Percentiles rank a stretch among this genome's conserved stretches.
Evolutionary conservation across 768 basidiomycete species (phyloP).

Genomic region (Suillus fuscotomentosus): DNA sequence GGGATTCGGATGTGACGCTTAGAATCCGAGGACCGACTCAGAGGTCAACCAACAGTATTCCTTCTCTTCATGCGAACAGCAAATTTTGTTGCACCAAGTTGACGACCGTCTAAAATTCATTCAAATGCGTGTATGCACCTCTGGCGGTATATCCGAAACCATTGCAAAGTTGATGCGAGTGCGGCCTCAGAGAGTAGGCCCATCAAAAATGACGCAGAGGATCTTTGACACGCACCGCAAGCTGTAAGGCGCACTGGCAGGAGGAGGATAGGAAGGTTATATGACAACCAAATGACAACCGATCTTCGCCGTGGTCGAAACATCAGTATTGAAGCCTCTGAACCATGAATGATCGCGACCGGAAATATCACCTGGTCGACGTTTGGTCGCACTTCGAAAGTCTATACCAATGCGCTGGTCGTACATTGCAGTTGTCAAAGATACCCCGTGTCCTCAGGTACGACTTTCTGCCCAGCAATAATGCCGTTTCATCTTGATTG

Average conservation of each 20-base stretch:
- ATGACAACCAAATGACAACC: background rate
- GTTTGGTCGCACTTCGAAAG: too few species aligned
- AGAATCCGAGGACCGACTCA: too few species aligned
- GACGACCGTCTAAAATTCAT: background rate
- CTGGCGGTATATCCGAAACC: background rate
- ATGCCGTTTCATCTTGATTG: too few species aligned
- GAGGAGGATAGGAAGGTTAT: background rate
- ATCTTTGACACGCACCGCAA: background rate
- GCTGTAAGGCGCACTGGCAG: background rate
- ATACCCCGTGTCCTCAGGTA: too few species aligned
- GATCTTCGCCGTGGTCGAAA: background rate
- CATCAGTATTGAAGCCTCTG: background rate
- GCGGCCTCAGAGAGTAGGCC: too few species aligned
- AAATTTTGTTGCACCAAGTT: background rate
- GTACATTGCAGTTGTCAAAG: too few species aligned
- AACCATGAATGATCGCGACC: background rate
- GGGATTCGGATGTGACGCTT: too few species aligned
- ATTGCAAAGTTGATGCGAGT: background rate
- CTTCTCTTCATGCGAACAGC: too few species aligned
- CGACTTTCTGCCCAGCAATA: too few species aligned
- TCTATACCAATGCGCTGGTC: too few species aligned
- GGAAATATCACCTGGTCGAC: too few species aligned
- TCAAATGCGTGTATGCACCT: background rate
- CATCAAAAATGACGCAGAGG: background rate
- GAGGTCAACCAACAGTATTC: too few species aligned